Conservation (phyloP, 2,329 filamentous ascomycete species). For the Elsinoe batatas region DNA sequence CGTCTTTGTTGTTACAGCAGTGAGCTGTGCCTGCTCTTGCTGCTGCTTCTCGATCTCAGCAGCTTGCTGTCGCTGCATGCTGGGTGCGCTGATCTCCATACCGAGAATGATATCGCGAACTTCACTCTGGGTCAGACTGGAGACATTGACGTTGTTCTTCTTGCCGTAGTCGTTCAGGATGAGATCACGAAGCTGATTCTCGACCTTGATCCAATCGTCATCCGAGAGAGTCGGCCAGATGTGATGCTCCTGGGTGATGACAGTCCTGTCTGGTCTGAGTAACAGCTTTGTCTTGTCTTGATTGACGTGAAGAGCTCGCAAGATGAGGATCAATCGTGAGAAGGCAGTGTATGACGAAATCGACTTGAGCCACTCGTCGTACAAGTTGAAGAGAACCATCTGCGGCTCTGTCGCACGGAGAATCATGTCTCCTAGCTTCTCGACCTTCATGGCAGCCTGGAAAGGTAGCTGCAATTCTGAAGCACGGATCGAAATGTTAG, state of each 20-base stretch:
- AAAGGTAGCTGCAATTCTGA: conserved; percentile 95
- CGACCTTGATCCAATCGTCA: conserved; percentile 99
- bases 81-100: conserved; percentile 98
- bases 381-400: conserved; percentile 98
- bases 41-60: conserved; percentile 99
- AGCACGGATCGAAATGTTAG: conserved; percentile 95
- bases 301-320: conserved; percentile 93
- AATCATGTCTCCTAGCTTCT: conserved; percentile 99
- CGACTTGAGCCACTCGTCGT: conserved; percentile 97
- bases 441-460: conserved; percentile 99
- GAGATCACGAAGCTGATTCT: conserved; percentile 86
- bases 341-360: conserved; percentile 98
- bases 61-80: conserved; percentile 94
- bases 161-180: conserved; percentile 98
- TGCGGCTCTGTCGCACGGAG: conserved; percentile 95
- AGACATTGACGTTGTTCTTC: conserved; percentile 99
- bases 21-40: conserved; percentile 91
- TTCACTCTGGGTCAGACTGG: conserved; percentile 91
- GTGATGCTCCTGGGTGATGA: conserved; percentile 97
- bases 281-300: conserved; percentile 97
- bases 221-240: conserved; percentile 94
- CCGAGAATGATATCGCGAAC: conserved; percentile 96
- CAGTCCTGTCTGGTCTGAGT: conserved; percentile 88
- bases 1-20: conserved; percentile 94
- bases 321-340: conserved; percentile 83